Evolutionary conservation across 2,329 filamentous ascomycete species (phyloP).

Genomic region (Cordyceps cateniannulata): DNA sequence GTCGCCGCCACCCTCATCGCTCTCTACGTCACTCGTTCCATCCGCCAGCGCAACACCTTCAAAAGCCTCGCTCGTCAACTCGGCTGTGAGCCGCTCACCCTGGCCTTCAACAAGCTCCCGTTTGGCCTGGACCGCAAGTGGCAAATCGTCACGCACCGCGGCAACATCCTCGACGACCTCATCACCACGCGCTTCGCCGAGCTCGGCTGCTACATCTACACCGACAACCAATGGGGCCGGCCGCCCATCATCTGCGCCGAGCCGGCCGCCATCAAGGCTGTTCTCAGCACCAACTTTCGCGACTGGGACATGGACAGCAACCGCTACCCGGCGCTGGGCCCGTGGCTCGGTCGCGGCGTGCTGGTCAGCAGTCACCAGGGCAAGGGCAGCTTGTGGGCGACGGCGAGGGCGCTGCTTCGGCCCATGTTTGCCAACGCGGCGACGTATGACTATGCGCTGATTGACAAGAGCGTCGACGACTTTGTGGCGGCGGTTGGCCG

Average conservation of each 20-base stretch:
- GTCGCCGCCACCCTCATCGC: not conserved
- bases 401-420: not conserved
- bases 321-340: slow-evolving; percentile 5
- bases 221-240: slow-evolving; percentile 1
- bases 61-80: not conserved
- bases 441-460: not conserved
- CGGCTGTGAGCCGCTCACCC: not conserved
- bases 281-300: not conserved
- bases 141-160: not conserved
- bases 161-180: slow-evolving; percentile 8
- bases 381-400: not conserved
- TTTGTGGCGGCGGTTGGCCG: not conserved
- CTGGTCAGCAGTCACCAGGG: slow-evolving; percentile 6
- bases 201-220: slow-evolving; percentile 1
- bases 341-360: slow-evolving; percentile 2
- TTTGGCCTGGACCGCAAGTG: slow-evolving; percentile 5
- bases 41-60: not conserved
- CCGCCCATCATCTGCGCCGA: slow-evolving; percentile 8
- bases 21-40: not conserved
- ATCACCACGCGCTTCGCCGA: slow-evolving; percentile 1
- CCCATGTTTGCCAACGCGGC: not conserved
- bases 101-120: not conserved
- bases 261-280: not conserved
- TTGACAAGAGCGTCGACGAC: not conserved
- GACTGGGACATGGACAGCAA: slow-evolving; percentile 9